Evolutionary conservation across 2,329 filamentous ascomycete species (phyloP).

Genomic region (Ophiobolus disseminans): DNA sequence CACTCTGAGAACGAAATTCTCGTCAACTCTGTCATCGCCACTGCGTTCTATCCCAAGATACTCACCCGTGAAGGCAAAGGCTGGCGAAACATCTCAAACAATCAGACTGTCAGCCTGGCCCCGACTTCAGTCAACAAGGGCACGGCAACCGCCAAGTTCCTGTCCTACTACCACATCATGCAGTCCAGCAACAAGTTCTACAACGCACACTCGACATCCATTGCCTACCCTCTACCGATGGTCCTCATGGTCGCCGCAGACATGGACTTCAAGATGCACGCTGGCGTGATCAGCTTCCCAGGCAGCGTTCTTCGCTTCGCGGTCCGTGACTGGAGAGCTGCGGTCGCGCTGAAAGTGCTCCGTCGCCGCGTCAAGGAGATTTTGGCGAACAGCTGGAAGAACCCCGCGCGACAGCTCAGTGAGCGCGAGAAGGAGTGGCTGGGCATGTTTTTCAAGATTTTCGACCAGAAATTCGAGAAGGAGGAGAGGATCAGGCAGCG

Average conservation of each 20-base stretch:
- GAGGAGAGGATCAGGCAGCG: slow-evolving; percentile 42
- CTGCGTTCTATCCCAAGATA: slow-evolving; percentile 95
- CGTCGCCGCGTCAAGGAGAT: slow-evolving; percentile 77
- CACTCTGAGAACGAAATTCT: slow-evolving; percentile 83
- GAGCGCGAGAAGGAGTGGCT: slow-evolving; percentile 54
- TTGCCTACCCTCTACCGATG: slow-evolving; percentile 76
- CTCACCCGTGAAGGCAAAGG: slow-evolving; percentile 84
- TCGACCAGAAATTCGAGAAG: slow-evolving; percentile 39
- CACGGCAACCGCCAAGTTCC: slow-evolving; percentile 69
- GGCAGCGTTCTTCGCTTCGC: slow-evolving; percentile 85
- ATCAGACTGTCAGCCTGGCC: slow-evolving; percentile 86
- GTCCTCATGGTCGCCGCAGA: slow-evolving; percentile 79
- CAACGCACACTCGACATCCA: slow-evolving; percentile 77
- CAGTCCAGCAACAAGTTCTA: slow-evolving; percentile 82
- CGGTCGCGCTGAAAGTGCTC: slow-evolving; percentile 86
- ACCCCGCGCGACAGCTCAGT: slow-evolving; percentile 49
- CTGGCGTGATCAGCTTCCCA: slow-evolving; percentile 85
- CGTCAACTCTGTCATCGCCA: slow-evolving; percentile 82
- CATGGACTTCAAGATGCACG: slow-evolving; percentile 86
- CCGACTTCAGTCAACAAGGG: slow-evolving; percentile 87
- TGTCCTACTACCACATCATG: slow-evolving; percentile 98
- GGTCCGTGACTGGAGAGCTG: slow-evolving; percentile 85
- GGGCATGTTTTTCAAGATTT: slow-evolving; percentile 42
- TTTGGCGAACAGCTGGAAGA: slow-evolving; percentile 72
- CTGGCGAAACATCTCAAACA: slow-evolving; percentile 90